Percentiles rank a stretch among this genome's conserved stretches.
phyloP scores from a whole-genome alignment of 169 alveolate species.

The Eimeria zaria region DNA sequence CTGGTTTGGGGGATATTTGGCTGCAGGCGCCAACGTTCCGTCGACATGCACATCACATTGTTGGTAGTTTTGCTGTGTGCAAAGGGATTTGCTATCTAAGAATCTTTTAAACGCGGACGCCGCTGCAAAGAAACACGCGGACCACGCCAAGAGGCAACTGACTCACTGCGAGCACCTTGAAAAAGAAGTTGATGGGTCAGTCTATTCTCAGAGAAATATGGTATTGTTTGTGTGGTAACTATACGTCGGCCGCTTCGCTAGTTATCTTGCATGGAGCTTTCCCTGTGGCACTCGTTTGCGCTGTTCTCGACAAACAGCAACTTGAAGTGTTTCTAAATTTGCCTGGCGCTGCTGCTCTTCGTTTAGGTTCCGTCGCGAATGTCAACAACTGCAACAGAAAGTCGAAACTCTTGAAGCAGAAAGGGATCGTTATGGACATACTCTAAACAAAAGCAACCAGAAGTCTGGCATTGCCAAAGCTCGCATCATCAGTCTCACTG shows the following conservation, averaged over 20 bases:
- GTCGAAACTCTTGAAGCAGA: conserved; percentile 80
- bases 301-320: background rate
- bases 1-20: background rate
- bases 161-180: conserved; percentile 80
- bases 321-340: background rate
- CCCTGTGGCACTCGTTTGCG: background rate
- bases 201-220: background rate
- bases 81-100: conserved; percentile 80
- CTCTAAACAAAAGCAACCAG: conserved; percentile 64
- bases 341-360: background rate
- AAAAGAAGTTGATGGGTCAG: conserved; percentile 72
- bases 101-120: conserved; percentile 83
- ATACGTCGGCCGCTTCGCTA: background rate
- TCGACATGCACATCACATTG: background rate
- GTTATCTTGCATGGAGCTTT: background rate
- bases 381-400: conserved; percentile 71
- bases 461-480: conserved; percentile 27
- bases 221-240: background rate
- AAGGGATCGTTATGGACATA: conserved; percentile 89
- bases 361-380: conserved; percentile 68
- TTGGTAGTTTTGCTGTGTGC: background rate
- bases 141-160: conserved; percentile 82
- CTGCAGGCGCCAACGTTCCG: background rate
- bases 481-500: background rate
- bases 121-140: conserved; percentile 88